Conservation (phyloP, 108 stramenopile genomes). For the Schizochytrium sp. region DNA sequence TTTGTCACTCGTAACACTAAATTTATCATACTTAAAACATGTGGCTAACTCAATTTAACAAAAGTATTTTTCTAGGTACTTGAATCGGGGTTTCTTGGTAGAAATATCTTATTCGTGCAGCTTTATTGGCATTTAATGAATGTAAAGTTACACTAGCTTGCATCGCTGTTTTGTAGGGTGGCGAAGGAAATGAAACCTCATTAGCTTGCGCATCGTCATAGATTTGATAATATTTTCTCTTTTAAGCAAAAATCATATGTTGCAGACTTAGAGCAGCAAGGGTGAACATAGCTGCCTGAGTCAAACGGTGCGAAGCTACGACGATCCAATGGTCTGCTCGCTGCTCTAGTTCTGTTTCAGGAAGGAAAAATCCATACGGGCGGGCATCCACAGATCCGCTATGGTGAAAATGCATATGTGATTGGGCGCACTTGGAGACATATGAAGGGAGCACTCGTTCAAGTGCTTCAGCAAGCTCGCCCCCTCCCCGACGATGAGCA, state of each 20-base stretch:
- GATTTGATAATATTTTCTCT: not conserved
- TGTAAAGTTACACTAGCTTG: too few relatives aligned
- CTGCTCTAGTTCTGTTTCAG: not conserved
- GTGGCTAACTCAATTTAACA: too few relatives aligned
- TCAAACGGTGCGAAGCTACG: not conserved
- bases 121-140: too few relatives aligned
- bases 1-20: too few relatives aligned
- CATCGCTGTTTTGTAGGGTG: too few relatives aligned
- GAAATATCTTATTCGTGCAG: too few relatives aligned
- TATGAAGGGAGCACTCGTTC: not conserved
- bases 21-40: too few relatives aligned
- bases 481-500: not conserved
- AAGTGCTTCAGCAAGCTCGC: not conserved
- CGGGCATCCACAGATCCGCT: not conserved
- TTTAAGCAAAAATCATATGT: not conserved
- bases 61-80: too few relatives aligned
- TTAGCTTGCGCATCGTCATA: too few relatives aligned
- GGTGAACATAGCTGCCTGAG: not conserved
- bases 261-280: not conserved
- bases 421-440: not conserved
- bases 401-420: conserved; percentile 7
- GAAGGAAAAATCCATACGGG: conserved; percentile 25
- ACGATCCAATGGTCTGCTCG: not conserved
- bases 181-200: too few relatives aligned
- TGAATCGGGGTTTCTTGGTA: too few relatives aligned